Conservation (phyloP, 129 eudicot genomes). For the Solidago caesia region DNA sequence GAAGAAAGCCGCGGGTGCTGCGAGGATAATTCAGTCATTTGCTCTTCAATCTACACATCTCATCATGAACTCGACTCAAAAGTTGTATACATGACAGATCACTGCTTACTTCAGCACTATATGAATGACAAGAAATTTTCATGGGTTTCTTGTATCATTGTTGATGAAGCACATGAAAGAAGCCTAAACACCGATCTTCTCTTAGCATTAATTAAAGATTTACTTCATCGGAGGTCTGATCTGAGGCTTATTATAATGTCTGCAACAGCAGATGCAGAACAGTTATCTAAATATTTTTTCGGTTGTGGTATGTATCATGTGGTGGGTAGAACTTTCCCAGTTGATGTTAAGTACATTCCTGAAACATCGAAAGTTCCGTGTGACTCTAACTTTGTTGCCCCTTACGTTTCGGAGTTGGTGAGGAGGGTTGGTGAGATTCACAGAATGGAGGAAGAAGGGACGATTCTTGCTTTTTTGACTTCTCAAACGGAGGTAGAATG, state of each 20-base stretch:
- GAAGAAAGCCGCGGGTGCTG: slow-evolving; percentile 77
- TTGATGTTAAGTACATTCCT: slow-evolving; percentile 68
- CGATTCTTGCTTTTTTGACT: slow-evolving; percentile 85
- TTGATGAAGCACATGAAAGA: slow-evolving; percentile 98
- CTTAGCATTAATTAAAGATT: slow-evolving; percentile 64
- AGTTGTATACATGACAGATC: slow-evolving; percentile 78
- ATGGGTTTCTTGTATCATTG: slow-evolving; percentile 72
- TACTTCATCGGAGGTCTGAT: slow-evolving; percentile 56
- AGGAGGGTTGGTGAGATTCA: slow-evolving; percentile 64
- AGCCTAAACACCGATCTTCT: slow-evolving; percentile 91
- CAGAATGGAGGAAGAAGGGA: slow-evolving; percentile 57
- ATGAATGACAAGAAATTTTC: slow-evolving; percentile 64
- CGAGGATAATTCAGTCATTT: slow-evolving; percentile 37
- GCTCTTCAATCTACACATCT: slow-evolving; percentile 58
- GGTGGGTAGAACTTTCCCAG: slow-evolving; percentile 81
- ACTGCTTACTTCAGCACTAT: slow-evolving; percentile 87
- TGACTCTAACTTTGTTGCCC: slow-evolving; percentile 35
- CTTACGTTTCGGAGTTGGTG: slow-evolving; percentile 60
- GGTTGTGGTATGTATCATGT: slow-evolving; percentile 67
- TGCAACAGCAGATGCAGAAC: slow-evolving; percentile 88
- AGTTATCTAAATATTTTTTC: slow-evolving; percentile 64
- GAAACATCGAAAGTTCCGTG: slow-evolving; percentile 31
- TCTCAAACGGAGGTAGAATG: slow-evolving; percentile 89
- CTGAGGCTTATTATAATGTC: slow-evolving; percentile 90
- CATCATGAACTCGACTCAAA: slow-evolving; percentile 38